A percentile compares a stretch with the other conserved stretches of the same genome.
Conservation (phyloP, 2,329 filamentous ascomycete species). For the Truncatella angustata region DNA sequence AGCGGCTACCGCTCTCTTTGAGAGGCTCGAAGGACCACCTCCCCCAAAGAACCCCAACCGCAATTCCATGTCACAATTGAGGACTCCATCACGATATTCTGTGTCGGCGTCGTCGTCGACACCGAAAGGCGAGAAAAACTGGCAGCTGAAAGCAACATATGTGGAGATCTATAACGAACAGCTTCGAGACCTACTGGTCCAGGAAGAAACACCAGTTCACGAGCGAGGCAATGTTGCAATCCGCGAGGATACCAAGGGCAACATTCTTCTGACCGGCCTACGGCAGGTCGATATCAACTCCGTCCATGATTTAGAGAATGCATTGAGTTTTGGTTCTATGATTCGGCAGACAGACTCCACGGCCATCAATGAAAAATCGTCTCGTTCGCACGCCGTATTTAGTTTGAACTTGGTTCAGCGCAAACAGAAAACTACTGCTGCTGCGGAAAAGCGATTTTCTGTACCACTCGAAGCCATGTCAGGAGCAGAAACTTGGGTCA, state of each 20-base stretch:
- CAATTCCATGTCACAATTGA: constrained; percentile 72
- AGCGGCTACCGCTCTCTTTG: constrained; percentile 82
- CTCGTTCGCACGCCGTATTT: constrained; percentile 95
- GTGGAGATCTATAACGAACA: constrained; percentile 99
- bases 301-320: constrained; percentile 84
- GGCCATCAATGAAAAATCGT: constrained; percentile 96
- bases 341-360: constrained; percentile 97
- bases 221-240: constrained; percentile 85
- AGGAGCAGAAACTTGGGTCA: constrained; percentile 68
- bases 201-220: constrained; percentile 64
- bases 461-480: constrained; percentile 80
- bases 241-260: constrained; percentile 89
- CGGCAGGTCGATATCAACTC: constrained; percentile 87
- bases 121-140: constrained; percentile 65
- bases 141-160: constrained; percentile 92
- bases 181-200: constrained; percentile 81
- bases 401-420: constrained; percentile 90
- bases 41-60: constrained; percentile 48
- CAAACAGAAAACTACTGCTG: constrained; percentile 56
- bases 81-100: constrained; percentile 77
- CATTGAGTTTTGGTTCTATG: constrained; percentile 86
- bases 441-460: constrained; percentile 80
- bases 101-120: constrained; percentile 38
- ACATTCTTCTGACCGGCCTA: constrained; percentile 89
- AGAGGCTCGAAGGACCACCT: constrained; percentile 71